Evolutionary conservation across 352 stramenopile genomes (phyloP).

Genomic region (Phytophthora cryptogea): DNA sequence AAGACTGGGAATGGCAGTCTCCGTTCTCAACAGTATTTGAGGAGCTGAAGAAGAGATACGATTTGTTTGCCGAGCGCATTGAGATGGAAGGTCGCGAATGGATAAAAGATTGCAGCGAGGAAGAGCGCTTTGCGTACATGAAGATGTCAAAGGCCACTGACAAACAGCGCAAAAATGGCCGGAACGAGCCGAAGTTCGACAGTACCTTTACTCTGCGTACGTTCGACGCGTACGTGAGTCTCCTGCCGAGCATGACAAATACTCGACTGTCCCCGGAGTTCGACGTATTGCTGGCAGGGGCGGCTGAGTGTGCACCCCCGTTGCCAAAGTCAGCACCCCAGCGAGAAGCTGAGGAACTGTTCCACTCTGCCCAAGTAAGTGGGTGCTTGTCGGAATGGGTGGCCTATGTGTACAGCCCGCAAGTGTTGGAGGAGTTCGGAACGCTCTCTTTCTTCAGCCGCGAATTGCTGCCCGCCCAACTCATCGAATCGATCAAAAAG

Average conservation of each 20-base stretch:
- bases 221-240: slow-evolving; percentile 35
- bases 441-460: slow-evolving; percentile 49
- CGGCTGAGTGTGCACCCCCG: slow-evolving; percentile 10
- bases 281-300: slow-evolving; percentile 21
- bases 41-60: slow-evolving; percentile 31
- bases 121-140: slow-evolving; percentile 29
- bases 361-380: slow-evolving; percentile 8
- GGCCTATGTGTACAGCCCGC: slow-evolving; percentile 41
- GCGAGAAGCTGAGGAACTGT: slow-evolving; percentile 10
- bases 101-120: slow-evolving; percentile 7
- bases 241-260: slow-evolving; percentile 15
- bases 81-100: slow-evolving; percentile 26
- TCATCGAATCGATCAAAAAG: slow-evolving; percentile 56
- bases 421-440: slow-evolving; percentile 52
- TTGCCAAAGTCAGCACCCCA: slow-evolving; percentile 9
- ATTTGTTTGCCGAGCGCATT: slow-evolving; percentile 35
- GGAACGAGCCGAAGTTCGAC: slow-evolving; percentile 25
- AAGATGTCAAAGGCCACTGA: slow-evolving; percentile 34
- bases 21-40: slow-evolving; percentile 38
- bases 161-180: slow-evolving; percentile 24
- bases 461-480: slow-evolving; percentile 49
- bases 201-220: slow-evolving; percentile 32
- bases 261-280: slow-evolving; percentile 23
- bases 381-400: slow-evolving; percentile 44
- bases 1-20: slow-evolving; percentile 40